Base-by-base conservation (phyloP, 2,329 filamentous ascomycete species). In the Hymenoscyphus scutula region DNA sequence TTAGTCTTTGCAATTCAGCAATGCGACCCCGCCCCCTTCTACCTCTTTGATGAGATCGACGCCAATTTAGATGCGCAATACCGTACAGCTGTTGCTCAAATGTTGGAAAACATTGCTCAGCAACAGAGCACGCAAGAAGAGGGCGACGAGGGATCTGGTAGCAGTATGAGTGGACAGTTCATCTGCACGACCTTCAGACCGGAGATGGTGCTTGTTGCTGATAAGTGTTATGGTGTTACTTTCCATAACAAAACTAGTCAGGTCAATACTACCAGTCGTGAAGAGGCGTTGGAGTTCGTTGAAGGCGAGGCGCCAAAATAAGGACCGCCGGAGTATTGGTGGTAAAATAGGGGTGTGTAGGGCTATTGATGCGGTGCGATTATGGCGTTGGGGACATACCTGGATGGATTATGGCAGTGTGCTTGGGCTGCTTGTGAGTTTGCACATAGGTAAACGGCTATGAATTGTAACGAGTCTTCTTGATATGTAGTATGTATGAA, bases 131-230 rank as follows among this genome's bases (percentile, higher is more conserved):
- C 57, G 6, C 66, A 76, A 73, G 59, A 83, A 79, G 69, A 54
- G 4, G 27, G 73, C 74, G 67, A 72, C 6, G 67, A 72, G 2
- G 65, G 63, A 5, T 62, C 77, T 56, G 77, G 73, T 2, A 69
- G 76, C 55, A 77, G 76, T 19, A 79, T 79, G 67, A 80, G 80
- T 38, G 88, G 87, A 0, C 89, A 99, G 76, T 99, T 99, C 75
- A 99, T 99, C 76, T 98, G 95, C 82, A 99, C 95, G 3, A 99
- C 95, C 2, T 99, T 99, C 85, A 84, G 95, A 62, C 95, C 95
- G 1, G 95, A 99, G 78, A 97, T 99, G 83, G 84, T 99, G 67
- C 86, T 90, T 65, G 92, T 98, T 23, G 95, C 95, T 2, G 93
- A 98, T 80, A 96, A 97, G 80, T 97, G 94, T 78, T 99, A 99